phyloP scores from a whole-genome alignment of 768 basidiomycete genomes.

The Wakefieldia striispora region DNA sequence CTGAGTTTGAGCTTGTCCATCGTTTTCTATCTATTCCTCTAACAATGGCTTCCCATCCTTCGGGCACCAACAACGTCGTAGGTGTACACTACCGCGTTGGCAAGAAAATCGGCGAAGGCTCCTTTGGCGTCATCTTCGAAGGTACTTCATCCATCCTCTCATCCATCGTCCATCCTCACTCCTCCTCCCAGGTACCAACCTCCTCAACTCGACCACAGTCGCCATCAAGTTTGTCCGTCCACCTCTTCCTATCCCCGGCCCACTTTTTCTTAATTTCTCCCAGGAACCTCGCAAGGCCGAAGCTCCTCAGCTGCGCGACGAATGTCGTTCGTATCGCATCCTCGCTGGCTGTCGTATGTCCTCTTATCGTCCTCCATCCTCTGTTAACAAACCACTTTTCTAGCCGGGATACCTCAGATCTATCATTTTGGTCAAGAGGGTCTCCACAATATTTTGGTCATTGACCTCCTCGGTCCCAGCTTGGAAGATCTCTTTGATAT shows the following conservation, averaged over 20 bases:
- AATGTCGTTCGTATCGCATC: conserved; percentile 96
- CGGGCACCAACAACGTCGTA: conserved; percentile 74
- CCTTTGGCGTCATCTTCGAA: conserved; percentile 95
- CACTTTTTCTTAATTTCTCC: conserved; percentile 14
- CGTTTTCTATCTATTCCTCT: conserved; percentile 9
- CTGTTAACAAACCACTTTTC: conserved; percentile 18
- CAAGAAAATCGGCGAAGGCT: conserved; percentile 99
- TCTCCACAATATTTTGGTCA: conserved; percentile 97
- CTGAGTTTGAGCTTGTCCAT: not conserved
- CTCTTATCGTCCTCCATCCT: conserved; percentile 4
- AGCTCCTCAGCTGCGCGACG: conserved; percentile 96
- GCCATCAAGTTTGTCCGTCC: conserved; percentile 98
- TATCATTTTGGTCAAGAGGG: conserved; percentile 99
- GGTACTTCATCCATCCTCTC: conserved; percentile 40
- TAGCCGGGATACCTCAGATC: conserved; percentile 97
- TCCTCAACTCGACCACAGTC: conserved; percentile 97
- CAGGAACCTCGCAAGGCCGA: conserved; percentile 92
- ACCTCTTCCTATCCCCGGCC: not conserved
- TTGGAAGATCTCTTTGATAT: conserved; percentile 98
- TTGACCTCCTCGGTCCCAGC: conserved; percentile 95
- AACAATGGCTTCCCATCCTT: conserved; percentile 54
- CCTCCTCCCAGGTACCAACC: conserved; percentile 74
- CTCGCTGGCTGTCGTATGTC: conserved; percentile 84
- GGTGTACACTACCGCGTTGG: conserved; percentile 98
- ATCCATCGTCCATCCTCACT: not conserved